A percentile compares a stretch with the other conserved stretches of the same genome.
Evolutionary conservation across 176 grass and related monocot genomes (phyloP).

Genomic region (Ensete glaucum): DNA sequence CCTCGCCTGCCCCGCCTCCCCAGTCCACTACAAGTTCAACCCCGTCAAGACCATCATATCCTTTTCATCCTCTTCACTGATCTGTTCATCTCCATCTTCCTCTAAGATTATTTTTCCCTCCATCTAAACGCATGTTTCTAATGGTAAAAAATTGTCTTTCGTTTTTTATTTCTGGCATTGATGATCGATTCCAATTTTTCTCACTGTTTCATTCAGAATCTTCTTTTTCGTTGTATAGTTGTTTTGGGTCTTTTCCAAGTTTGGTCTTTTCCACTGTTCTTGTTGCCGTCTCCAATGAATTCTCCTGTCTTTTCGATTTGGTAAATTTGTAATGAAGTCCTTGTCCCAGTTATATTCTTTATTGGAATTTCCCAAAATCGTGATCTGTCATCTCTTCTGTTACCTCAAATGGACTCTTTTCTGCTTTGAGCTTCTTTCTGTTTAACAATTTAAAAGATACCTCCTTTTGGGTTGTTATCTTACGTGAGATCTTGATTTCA

Average conservation of each 20-base stretch:
- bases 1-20: conserved; percentile 85
- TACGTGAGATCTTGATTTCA: too few species aligned
- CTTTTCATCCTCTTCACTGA: neutral
- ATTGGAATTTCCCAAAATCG: too few species aligned
- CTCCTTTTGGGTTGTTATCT: too few species aligned
- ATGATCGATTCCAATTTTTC: neutral
- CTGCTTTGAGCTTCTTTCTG: too few species aligned
- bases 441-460: too few species aligned
- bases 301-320: neutral
- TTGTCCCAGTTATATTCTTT: too few species aligned
- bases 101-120: neutral
- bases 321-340: too few species aligned
- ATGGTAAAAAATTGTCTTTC: neutral
- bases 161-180: neutral
- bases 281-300: neutral
- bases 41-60: conserved; percentile 92
- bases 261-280: neutral
- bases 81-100: neutral
- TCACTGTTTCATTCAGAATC: neutral
- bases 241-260: neutral
- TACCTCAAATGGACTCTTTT: too few species aligned
- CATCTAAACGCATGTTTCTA: neutral
- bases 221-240: neutral
- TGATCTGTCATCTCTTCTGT: too few species aligned
- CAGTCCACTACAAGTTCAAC: conserved; percentile 94